Evolutionary conservation across 257 asterid species (phyloP).

Genomic region (Striga asiatica): DNA sequence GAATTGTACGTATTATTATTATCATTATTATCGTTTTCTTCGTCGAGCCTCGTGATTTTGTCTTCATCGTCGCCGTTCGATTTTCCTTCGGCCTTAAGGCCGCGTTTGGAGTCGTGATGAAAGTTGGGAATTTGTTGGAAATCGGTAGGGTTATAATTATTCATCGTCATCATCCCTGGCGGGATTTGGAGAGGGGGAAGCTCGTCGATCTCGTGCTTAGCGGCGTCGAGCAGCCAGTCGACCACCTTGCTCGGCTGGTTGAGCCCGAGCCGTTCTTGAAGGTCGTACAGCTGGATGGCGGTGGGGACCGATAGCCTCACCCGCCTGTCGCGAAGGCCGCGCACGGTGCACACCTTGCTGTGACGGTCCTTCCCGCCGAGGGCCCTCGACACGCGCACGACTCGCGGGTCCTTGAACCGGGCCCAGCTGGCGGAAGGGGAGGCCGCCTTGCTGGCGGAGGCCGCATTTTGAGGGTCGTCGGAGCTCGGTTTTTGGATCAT

Average conservation of each 20-base stretch:
- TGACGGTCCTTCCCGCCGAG: conserved; percentile 81
- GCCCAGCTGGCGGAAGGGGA: no score
- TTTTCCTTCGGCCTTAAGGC: no score
- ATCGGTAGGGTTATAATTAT: no score
- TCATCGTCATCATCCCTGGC: no score
- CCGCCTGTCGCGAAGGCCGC: conserved; percentile 69
- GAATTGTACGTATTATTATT: conserved; percentile 20
- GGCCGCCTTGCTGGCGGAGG: no score
- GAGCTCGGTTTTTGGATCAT: no score
- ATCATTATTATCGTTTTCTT: background rate
- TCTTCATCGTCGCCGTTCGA: no score
- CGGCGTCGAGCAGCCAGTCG: conserved; percentile 70
- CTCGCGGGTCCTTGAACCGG: conserved; percentile 57
- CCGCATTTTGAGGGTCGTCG: no score
- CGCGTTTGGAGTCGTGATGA: no score
- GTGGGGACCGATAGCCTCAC: conserved; percentile 77
- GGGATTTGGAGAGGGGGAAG: conserved; percentile 65
- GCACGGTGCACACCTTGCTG: conserved; percentile 70
- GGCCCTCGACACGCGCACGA: conserved; percentile 68
- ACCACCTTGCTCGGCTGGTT: conserved; percentile 78
- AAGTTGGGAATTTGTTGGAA: no score
- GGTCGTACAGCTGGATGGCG: conserved; percentile 78
- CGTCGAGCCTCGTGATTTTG: no score
- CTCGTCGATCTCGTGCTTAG: conserved; percentile 60
- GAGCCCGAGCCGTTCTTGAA: conserved; percentile 70